These are phyloP conservation scores for Aspergillus fischeri DNA, from an alignment of 2,329 filamentous ascomycete genomes.

Conservation along the genomic window DNA sequence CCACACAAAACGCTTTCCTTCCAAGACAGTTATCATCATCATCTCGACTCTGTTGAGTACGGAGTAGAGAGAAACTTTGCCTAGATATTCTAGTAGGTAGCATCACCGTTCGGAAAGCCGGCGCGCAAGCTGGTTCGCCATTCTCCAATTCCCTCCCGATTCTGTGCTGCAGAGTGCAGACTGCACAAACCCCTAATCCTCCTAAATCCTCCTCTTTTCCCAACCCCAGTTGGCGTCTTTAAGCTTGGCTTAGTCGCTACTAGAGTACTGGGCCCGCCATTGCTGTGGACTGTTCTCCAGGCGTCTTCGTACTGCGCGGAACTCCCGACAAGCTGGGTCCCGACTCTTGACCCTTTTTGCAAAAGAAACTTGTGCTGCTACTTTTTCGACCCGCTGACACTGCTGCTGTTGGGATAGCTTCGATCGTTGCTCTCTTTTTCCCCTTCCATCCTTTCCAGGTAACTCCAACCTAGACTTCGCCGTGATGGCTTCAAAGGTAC, in stretches of 20 bases:
- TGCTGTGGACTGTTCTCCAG: slow-evolving; percentile 22
- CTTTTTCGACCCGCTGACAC: slow-evolving; percentile 20
- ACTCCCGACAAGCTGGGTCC: slow-evolving; percentile 25
- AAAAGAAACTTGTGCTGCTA: slow-evolving; percentile 25
- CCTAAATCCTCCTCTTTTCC: slow-evolving; percentile 17
- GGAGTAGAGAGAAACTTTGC: background rate
- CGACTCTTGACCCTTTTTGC: slow-evolving; percentile 22
- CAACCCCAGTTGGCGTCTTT: slow-evolving; percentile 19
- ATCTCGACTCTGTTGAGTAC: background rate
- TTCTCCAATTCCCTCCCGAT: background rate
- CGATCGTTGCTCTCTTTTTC: slow-evolving; percentile 14
- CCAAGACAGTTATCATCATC: background rate
- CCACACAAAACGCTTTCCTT: background rate
- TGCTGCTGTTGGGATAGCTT: slow-evolving; percentile 20
- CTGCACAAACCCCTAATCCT: slow-evolving; percentile 10
- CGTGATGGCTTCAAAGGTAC: slow-evolving; percentile 30
- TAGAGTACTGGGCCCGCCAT: slow-evolving; percentile 20
- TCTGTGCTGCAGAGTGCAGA: background rate
- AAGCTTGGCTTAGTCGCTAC: slow-evolving; percentile 24
- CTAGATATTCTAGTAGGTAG: background rate
- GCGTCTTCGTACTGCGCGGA: slow-evolving; percentile 21
- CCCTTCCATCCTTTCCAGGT: slow-evolving; percentile 8
- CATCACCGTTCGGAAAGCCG: background rate
- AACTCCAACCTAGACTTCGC: slow-evolving; percentile 10
- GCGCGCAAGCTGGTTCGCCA: background rate